A percentile compares a stretch with the other conserved stretches of the same genome.
Evolutionary conservation across 2,329 filamentous ascomycete species (phyloP).

Genomic region (Rutstroemia sp.): DNA sequence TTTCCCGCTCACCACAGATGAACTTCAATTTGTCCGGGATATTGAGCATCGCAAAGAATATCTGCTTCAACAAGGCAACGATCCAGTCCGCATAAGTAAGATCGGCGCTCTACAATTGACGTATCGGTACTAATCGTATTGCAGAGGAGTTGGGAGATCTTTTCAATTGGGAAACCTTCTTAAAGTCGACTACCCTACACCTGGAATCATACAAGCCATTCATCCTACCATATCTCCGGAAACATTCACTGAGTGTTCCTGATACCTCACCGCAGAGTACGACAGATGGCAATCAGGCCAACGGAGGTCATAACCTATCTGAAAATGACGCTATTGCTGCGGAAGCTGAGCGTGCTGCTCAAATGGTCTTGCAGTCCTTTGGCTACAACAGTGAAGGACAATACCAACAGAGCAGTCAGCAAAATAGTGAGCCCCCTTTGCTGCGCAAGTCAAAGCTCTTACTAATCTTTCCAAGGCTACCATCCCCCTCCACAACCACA

Average conservation of each 20-base stretch:
- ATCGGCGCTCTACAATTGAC: background rate
- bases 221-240: conserved; percentile 37
- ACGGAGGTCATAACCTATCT: background rate
- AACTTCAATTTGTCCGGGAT: conserved; percentile 51
- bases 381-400: conserved; percentile 2
- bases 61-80: conserved; percentile 46
- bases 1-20: conserved; percentile 46
- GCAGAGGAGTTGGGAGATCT: conserved; percentile 5
- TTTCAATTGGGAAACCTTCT: conserved; percentile 57
- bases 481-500: conserved; percentile 17
- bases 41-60: conserved; percentile 47
- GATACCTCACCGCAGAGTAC: background rate
- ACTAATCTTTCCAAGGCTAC: background rate
- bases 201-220: conserved; percentile 51
- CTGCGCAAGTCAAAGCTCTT: no score
- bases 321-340: conserved; percentile 16
- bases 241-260: conserved; percentile 25
- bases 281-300: background rate
- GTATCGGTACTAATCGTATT: background rate
- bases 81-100: conserved; percentile 33
- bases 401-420: conserved; percentile 8
- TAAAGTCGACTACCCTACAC: conserved; percentile 49
- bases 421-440: conserved; percentile 6
- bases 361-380: conserved; percentile 3
- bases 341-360: conserved; percentile 9